phyloP scores from a whole-genome alignment of 768 basidiomycete genomes.

The Agaricus blazei region DNA sequence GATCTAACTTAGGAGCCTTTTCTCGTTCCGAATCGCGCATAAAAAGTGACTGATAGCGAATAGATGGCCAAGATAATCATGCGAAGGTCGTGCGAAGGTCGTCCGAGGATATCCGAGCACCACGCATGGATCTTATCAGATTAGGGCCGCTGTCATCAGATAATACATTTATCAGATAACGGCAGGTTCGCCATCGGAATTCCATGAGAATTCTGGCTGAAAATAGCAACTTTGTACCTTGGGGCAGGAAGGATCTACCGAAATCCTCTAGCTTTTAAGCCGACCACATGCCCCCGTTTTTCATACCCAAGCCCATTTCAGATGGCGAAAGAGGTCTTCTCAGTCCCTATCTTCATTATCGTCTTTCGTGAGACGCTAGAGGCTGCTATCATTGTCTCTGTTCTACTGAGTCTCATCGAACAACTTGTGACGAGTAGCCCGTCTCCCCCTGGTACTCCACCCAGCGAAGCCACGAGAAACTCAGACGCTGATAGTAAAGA shows the following conservation, averaged over 20 bases:
- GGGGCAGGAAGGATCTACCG: not conserved
- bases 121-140: constrained; percentile 1
- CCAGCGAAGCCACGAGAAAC: constrained; percentile 11
- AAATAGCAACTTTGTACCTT: not conserved
- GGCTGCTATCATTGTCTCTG: constrained; percentile 87
- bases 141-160: constrained; percentile 1
- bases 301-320: constrained; percentile 2
- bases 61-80: too few species aligned
- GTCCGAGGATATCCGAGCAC: too few species aligned
- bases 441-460: constrained; percentile 11
- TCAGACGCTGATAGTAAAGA: constrained; percentile 22
- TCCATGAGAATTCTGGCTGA: not conserved
- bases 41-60: too few species aligned
- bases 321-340: constrained; percentile 78
- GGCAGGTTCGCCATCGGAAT: too few species aligned
- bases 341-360: constrained; percentile 93
- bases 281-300: not conserved
- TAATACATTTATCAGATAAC: too few species aligned
- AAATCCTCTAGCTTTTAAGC: constrained; percentile 4
- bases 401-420: constrained; percentile 87
- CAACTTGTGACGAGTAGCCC: constrained; percentile 48
- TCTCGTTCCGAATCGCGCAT: too few species aligned
- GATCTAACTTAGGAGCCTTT: too few species aligned
- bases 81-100: too few species aligned
- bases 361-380: constrained; percentile 94